phyloP scores from a whole-genome alignment of 106 monocot genomes.

The Agapanthus africanus region DNA sequence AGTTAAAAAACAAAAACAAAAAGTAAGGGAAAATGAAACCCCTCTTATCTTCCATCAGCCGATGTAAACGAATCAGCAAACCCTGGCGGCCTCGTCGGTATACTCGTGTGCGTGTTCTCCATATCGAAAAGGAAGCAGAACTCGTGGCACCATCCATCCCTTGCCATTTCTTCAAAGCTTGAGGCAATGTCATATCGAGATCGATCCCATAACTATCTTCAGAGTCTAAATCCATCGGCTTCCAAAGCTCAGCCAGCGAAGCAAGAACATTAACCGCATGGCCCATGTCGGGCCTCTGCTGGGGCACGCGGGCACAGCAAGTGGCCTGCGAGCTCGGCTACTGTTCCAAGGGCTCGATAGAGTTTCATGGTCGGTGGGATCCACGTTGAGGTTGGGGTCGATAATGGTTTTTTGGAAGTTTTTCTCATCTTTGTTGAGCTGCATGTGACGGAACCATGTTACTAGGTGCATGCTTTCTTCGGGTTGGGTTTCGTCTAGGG shows the following conservation, averaged over 20 bases:
- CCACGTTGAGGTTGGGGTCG: conserved; percentile 39
- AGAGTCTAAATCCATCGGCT: conserved; percentile 41
- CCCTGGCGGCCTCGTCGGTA: conserved; percentile 40
- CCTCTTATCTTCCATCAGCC: conserved; percentile 34
- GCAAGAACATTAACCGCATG: conserved; percentile 57
- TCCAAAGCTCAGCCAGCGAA: conserved; percentile 56
- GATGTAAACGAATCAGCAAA: conserved; percentile 55
- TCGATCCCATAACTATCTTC: conserved; percentile 59
- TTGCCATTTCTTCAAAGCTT: conserved; percentile 64
- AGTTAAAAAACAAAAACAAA: no score
- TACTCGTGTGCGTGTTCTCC: conserved; percentile 40
- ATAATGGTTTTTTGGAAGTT: conserved; percentile 42
- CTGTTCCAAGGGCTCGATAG: conserved; percentile 34
- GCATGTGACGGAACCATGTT: conserved; percentile 60
- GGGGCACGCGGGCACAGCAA: conserved; percentile 60
- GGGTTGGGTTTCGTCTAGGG: conserved; percentile 45
- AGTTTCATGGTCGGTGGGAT: conserved; percentile 51
- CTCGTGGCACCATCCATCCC: conserved; percentile 28
- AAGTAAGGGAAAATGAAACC: no score
- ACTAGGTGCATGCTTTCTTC: conserved; percentile 66
- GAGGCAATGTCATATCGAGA: conserved; percentile 50
- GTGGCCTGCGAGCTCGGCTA: conserved; percentile 57
- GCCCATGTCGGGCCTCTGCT: conserved; percentile 71
- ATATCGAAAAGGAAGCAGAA: conserved; percentile 18
- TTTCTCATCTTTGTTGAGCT: conserved; percentile 29